Conservation (phyloP, 176 grass and related monocot genomes). For the Raddia distichophylla region DNA sequence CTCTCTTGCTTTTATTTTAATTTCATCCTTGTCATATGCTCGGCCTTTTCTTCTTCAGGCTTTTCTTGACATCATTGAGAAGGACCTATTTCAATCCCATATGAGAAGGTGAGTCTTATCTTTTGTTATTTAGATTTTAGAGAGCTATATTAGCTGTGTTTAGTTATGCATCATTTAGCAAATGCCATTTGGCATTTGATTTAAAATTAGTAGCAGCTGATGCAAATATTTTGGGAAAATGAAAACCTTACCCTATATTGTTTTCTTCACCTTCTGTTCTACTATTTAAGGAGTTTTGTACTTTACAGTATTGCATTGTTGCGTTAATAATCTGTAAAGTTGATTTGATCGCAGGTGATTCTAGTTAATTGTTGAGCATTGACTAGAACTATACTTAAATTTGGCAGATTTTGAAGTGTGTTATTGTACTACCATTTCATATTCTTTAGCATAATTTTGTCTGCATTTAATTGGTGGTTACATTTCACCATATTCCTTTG, state of each 20-base stretch:
- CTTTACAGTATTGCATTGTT: neutral
- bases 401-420: neutral
- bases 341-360: neutral
- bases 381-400: neutral
- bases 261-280: slow-evolving; percentile 9
- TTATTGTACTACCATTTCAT: neutral
- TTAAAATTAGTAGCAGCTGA: neutral
- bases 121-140: neutral
- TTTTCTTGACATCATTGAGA: slow-evolving; percentile 96
- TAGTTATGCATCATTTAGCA: slow-evolving; percentile 1
- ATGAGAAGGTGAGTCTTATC: slow-evolving; percentile 79
- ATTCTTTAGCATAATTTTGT: slow-evolving; percentile 8
- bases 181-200: neutral
- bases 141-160: neutral
- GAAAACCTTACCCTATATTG: slow-evolving; percentile 21
- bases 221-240: slow-evolving; percentile 21
- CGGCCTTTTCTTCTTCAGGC: slow-evolving; percentile 56
- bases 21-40: slow-evolving; percentile 3
- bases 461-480: neutral
- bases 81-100: slow-evolving; percentile 83
- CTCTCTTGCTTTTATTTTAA: neutral
- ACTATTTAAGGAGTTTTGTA: neutral
- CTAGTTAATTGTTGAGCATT: slow-evolving; percentile 4
- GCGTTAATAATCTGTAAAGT: slow-evolving; percentile 12
- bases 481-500: neutral